Percentiles rank a stretch among this genome's conserved stretches.
These are phyloP conservation scores for Candida labiduridarum DNA, from an alignment of 1,139 yeast genomes.

Conservation along the genomic window DNA sequence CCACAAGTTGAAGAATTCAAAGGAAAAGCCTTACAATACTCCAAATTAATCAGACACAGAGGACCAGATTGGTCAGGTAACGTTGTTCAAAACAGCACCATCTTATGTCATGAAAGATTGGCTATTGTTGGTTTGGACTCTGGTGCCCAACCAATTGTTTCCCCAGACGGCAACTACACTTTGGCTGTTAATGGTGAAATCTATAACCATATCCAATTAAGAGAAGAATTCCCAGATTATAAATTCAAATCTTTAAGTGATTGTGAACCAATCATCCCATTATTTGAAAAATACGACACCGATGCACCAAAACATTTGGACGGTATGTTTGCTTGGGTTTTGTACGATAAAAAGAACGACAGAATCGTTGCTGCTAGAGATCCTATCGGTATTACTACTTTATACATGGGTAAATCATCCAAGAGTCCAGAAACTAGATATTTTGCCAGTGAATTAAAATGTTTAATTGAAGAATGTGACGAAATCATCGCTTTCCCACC, in stretches of 20 bases:
- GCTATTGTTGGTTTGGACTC: slow-evolving; percentile 95
- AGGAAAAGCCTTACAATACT: slow-evolving; percentile 81
- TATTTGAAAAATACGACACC: slow-evolving; percentile 79
- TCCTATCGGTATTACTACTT: slow-evolving; percentile 95
- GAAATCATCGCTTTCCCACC: slow-evolving; percentile 94
- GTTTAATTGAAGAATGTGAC: slow-evolving; percentile 93
- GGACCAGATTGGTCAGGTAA: slow-evolving; percentile 99
- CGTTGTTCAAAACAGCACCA: slow-evolving; percentile 73
- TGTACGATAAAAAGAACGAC: slow-evolving; percentile 82
- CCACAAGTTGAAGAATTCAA: slow-evolving; percentile 81
- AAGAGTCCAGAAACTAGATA: slow-evolving; percentile 72
- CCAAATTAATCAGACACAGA: slow-evolving; percentile 94
- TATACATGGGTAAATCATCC: slow-evolving; percentile 89
- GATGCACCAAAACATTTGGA: slow-evolving; percentile 93
- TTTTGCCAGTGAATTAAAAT: slow-evolving; percentile 94
- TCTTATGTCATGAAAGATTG: slow-evolving; percentile 89
- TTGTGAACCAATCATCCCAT: slow-evolving; percentile 96
- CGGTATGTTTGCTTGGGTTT: slow-evolving; percentile 97
- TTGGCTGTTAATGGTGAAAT: slow-evolving; percentile 97
- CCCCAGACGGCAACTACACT: slow-evolving; percentile 70
- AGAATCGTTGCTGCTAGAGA: slow-evolving; percentile 96
- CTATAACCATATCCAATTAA: slow-evolving; percentile 89
- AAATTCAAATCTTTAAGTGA: slow-evolving; percentile 85
- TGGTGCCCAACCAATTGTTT: slow-evolving; percentile 96
- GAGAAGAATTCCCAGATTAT: slow-evolving; percentile 74